These are phyloP conservation scores for Solanum clarkiae DNA, from an alignment of 257 asterid genomes.

Conservation along the genomic window DNA sequence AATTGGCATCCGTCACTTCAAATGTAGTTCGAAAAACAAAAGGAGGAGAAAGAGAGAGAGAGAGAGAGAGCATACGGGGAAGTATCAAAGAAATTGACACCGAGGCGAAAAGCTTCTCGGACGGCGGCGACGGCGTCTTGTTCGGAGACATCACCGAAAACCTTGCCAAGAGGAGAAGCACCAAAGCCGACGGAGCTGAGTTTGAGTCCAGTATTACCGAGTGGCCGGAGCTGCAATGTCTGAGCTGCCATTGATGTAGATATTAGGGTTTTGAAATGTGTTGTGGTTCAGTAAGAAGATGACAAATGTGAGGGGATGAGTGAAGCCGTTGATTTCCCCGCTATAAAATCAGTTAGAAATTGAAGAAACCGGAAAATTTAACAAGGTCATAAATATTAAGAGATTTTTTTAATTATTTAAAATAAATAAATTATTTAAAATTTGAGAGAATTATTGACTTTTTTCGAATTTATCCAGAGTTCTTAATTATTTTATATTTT, in stretches of 20 bases:
- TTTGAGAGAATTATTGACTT: too few relatives aligned
- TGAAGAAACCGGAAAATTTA: too few relatives aligned
- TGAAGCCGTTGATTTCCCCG: background rate
- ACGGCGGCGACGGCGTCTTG: constrained; percentile 78
- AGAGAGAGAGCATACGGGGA: constrained; percentile 49
- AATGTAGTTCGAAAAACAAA: background rate
- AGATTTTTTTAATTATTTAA: too few relatives aligned
- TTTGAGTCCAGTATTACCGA: constrained; percentile 78
- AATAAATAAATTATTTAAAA: too few relatives aligned
- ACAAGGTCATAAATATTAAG: too few relatives aligned
- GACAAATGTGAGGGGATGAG: background rate
- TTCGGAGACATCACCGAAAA: constrained; percentile 67
- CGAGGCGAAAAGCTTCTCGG: constrained; percentile 61
- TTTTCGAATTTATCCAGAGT: too few relatives aligned
- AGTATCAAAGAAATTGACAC: constrained; percentile 93
- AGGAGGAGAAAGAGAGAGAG: background rate
- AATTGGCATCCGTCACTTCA: background rate
- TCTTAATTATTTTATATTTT: too few relatives aligned
- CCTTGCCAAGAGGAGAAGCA: constrained; percentile 96
- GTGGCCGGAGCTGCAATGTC: constrained; percentile 56
- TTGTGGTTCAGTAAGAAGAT: background rate
- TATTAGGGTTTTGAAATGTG: background rate
- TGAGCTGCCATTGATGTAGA: constrained; percentile 7
- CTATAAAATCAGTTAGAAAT: too few relatives aligned
- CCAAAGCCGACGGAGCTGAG: constrained; percentile 87